Evolutionary conservation across 176 grass and related monocot genomes (phyloP), one percentile per base, ranked within the genome.

Genomic region (Poa pratensis): DNA sequence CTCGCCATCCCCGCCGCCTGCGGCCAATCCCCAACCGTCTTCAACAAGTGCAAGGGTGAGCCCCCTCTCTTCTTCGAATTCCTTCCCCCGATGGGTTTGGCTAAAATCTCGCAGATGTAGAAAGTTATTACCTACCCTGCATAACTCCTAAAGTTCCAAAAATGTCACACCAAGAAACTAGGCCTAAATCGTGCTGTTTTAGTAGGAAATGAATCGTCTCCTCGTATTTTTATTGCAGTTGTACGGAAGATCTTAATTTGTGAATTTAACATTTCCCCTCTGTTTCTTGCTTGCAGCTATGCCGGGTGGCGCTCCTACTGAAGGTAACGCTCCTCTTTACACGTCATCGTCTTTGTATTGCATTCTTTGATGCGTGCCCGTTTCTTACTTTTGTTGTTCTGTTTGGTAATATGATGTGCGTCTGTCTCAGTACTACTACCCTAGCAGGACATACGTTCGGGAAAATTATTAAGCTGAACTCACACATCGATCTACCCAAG

Each of bases 1-100:
- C 37, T 83, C 20, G 65, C 66, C 55, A 84, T 86, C 66, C 88
- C 88, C 66, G 58, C 46, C 65, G 86, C 73, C 5, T 85, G 89
- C 70, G 82, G 86, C 52, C 34, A 34, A 0, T 75, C 82, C 77
- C 14, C 83, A 55, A 30, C 39, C 63, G 63, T 57, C 52, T 81
- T 84, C 61, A 77, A 5, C 85, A 62, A 73, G 73, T 90, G 88
- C 80, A 14, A 84, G 53, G 18, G 89, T 84, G 76, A 81, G 82
- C 32, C 18, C 39, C 6, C 35, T 73, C 40, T 7, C 11, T 13
- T 80, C 14, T 24, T 73, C 10, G 18, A 20, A 22, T 69, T 54
- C 48, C 69, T 54, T 18, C 12, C 15, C 4, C 3, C 46, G 5
- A 6, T 42, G 5, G 14, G 0, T 11, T 68, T 26, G 10, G 51